phyloP scores from a whole-genome alignment of 169 alveolate genomes.

The Plasmodium billcollinsi region DNA sequence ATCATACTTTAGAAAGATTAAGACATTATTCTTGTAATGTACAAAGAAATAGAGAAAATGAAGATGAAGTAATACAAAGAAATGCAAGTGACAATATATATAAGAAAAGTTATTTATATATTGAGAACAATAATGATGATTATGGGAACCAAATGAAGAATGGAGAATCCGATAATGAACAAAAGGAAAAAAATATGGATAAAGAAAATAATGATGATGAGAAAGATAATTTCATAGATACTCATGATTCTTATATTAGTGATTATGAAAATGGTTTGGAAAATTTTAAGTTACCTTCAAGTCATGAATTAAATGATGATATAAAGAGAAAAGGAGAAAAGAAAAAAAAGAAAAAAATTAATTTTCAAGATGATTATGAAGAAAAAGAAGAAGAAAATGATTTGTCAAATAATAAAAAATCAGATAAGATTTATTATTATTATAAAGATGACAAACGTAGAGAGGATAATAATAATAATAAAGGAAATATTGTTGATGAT shows the following conservation, averaged over 20 bases:
- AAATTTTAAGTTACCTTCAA: slow-evolving; percentile 34
- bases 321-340: neutral
- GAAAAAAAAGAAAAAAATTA: slow-evolving; percentile 22
- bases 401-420: neutral
- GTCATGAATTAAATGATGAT: slow-evolving; percentile 37
- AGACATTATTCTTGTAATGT: neutral
- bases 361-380: slow-evolving; percentile 15
- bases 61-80: neutral
- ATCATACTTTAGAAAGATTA: neutral
- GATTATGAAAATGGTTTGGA: slow-evolving; percentile 31
- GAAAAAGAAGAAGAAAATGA: neutral
- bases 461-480: neutral
- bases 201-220: neutral
- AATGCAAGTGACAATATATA: neutral
- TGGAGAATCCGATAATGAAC: neutral
- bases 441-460: neutral
- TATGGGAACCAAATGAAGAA: neutral
- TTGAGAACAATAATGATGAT: too few species aligned
- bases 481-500: neutral
- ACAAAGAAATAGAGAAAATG: neutral
- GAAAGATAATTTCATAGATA: neutral
- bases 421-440: neutral
- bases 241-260: neutral
- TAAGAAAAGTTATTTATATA: too few species aligned
- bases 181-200: neutral